Evolutionary conservation across 345 rosid genomes (phyloP).

Genomic region (Balakata baccata): DNA sequence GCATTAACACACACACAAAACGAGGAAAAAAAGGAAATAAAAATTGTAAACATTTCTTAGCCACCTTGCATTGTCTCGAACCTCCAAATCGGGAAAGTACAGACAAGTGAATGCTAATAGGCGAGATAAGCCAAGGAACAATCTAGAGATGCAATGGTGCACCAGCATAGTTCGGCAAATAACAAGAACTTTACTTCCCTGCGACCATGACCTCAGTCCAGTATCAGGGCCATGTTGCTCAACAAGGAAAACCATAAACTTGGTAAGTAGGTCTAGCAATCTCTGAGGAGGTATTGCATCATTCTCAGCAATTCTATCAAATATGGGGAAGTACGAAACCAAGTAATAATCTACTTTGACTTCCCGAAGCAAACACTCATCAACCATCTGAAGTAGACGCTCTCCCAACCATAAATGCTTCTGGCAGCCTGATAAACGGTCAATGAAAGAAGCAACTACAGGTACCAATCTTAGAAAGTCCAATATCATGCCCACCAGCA

Average conservation of each 20-base stretch:
- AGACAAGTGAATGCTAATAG: conserved; percentile 86
- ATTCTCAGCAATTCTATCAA: conserved; percentile 73
- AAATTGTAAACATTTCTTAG: conserved; percentile 8
- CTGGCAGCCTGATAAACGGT: conserved; percentile 64
- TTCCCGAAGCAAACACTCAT: conserved; percentile 66
- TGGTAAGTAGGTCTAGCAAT: conserved; percentile 60
- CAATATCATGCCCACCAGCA: conserved; percentile 70
- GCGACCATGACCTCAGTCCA: conserved; percentile 77
- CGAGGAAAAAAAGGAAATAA: conserved; percentile 1
- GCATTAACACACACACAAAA: neutral
- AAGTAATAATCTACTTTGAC: conserved; percentile 49
- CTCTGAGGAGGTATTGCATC: conserved; percentile 66
- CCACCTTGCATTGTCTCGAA: conserved; percentile 89
- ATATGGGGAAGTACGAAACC: conserved; percentile 68
- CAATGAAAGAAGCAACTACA: conserved; percentile 58
- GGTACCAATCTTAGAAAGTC: conserved; percentile 70
- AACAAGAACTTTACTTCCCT: conserved; percentile 86
- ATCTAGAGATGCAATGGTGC: conserved; percentile 80
- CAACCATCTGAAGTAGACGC: conserved; percentile 68
- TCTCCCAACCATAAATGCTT: conserved; percentile 82
- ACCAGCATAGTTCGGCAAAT: conserved; percentile 81
- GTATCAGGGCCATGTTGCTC: conserved; percentile 61
- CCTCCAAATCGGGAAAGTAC: conserved; percentile 91
- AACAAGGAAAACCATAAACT: conserved; percentile 61
- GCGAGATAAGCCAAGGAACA: conserved; percentile 74